Base-by-base conservation (phyloP, 2,329 filamentous ascomycete species). In the Nannizziopsis barbatae region DNA sequence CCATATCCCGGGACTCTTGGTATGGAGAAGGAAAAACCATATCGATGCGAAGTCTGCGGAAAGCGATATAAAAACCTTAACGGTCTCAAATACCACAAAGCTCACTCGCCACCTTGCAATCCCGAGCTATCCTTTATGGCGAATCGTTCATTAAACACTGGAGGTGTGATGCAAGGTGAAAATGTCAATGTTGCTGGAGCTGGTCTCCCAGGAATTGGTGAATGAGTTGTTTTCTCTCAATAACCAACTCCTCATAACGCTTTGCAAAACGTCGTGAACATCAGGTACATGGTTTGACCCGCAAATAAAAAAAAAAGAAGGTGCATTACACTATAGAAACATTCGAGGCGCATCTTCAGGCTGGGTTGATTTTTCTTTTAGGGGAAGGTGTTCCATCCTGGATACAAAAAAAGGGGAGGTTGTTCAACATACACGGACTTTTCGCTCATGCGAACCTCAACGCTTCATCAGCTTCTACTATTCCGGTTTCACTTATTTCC, bases 1-100 rank as follows among this genome's bases (percentile, higher is more conserved):
- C 92, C 92, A 0, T 98, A 96, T 56, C 92, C 92, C 0, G 92
- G 92, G 30, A 96, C 92, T 1, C 74, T 95, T 32, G 92, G 92
- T n/a, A 98, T 98, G 92, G 92, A 98, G 70, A 98, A 96, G 66
- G 90, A 96, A 72, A 98, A 98, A 72, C 92, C 92, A 2, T 96
- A 96, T 65, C 89, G 89, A 62, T 98, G 92, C 66, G 89, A 96
- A 56, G 84, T 88, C 9, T 98, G 92, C 63, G 89, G 90, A 60
- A 98, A 98, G 73, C 84, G 92, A 45, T 98, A 98, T 72, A 98
- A 98, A 80, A 98, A 98, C 63, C 69, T 98, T 52, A 98, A 98
- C 67, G 92, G 92, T 5, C 77, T 98, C 53, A 98, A 98, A 80
- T 98, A 98, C 63, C 80, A 84, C 70, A 86, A 86, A 66, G 79